Evolutionary conservation across 805 yeast genomes (phyloP).

Genomic region (Cyberlindnera euphorbiae): DNA sequence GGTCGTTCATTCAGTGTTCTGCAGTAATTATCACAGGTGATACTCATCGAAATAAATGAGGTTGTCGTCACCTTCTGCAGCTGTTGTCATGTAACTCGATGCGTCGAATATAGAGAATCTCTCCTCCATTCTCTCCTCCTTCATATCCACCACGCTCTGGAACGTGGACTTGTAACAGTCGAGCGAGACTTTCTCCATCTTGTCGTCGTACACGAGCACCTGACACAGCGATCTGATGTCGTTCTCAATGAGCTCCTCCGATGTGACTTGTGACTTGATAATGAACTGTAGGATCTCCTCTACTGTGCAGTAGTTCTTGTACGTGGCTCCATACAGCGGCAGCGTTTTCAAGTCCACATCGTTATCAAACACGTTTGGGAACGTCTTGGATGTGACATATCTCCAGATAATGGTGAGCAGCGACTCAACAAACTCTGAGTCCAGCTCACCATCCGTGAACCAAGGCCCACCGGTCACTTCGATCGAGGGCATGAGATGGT

Average conservation of each 20-base stretch:
- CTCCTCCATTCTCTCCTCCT: conserved; percentile 26
- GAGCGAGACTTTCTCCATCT: conserved; percentile 58
- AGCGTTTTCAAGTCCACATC: conserved; percentile 23
- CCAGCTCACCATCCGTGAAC: conserved; percentile 95
- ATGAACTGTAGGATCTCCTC: conserved; percentile 75
- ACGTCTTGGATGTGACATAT: conserved; percentile 69
- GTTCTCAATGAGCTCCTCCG: conserved; percentile 67
- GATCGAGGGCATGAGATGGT: conserved; percentile 86
- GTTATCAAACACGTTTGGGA: conserved; percentile 60
- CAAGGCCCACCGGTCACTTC: conserved; percentile 99
- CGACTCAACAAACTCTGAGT: conserved; percentile 86
- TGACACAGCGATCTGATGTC: conserved; percentile 84
- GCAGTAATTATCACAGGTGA: conserved; percentile 32
- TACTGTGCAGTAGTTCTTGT: conserved; percentile 63
- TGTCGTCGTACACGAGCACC: conserved; percentile 83
- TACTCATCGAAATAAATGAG: conserved; percentile 46
- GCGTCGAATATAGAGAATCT: conserved; percentile 38
- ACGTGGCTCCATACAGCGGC: conserved; percentile 49
- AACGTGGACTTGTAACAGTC: conserved; percentile 77
- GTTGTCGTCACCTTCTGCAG: conserved; percentile 30
- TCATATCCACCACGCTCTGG: conserved; percentile 73
- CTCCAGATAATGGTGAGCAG: conserved; percentile 84
- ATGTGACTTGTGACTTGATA: conserved; percentile 63
- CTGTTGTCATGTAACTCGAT: conserved; percentile 34
- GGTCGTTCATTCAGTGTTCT: too few species aligned